Percentiles rank a stretch among this genome's conserved stretches.
Evolutionary conservation across 306 rosid species (phyloP).

Genomic region (Citrullus mucosospermus): DNA sequence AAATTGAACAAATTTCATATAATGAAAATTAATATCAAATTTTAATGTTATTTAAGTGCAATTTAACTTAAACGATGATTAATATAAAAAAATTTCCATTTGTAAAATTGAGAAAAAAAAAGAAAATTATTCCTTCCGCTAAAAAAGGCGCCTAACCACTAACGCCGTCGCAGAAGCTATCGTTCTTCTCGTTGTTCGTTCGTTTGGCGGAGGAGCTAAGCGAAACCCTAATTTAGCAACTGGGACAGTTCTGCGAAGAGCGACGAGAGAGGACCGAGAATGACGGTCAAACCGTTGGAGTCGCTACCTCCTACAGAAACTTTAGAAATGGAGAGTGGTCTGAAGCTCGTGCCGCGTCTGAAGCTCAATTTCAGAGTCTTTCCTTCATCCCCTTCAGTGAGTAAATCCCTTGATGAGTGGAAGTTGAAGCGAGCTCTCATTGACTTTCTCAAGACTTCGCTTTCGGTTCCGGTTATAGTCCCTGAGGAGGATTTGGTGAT

Average conservation of each 20-base stretch:
- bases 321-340: conserved; percentile 49
- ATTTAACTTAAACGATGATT: too few species aligned
- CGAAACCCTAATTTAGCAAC: conserved; percentile 2
- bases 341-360: conserved; percentile 61
- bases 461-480: conserved; percentile 30
- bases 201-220: neutral
- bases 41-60: too few species aligned
- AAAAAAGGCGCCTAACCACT: neutral
- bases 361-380: conserved; percentile 50
- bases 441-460: conserved; percentile 47
- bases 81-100: too few species aligned
- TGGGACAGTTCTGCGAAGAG: neutral
- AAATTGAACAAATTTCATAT: too few species aligned
- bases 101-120: too few species aligned
- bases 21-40: too few species aligned
- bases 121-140: too few species aligned
- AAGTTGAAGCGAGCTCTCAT: conserved; percentile 60
- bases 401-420: conserved; percentile 74
- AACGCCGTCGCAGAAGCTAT: neutral
- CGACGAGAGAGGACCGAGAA: conserved; percentile 3
- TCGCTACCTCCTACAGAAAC: conserved; percentile 26
- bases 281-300: conserved; percentile 19
- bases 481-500: conserved; percentile 58
- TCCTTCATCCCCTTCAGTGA: conserved; percentile 34
- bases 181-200: neutral